Evolutionary conservation across 345 rosid genomes (phyloP), one percentile per base, ranked within the genome.

Genomic region (Bruguiera sexangula): DNA sequence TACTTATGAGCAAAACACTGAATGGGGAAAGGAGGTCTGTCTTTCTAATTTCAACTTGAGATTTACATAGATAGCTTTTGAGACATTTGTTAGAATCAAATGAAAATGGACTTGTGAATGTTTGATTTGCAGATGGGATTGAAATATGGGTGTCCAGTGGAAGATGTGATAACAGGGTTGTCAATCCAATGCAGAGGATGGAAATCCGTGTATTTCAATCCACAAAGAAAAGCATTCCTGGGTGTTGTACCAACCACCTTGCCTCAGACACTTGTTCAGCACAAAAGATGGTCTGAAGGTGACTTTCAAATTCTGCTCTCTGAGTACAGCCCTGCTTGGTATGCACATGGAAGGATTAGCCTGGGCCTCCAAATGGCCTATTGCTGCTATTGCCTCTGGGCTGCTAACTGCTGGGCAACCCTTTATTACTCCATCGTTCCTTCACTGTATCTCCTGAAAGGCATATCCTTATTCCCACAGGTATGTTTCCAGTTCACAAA

Each of bases 251-350:
- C 97, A 3, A 79, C 78, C 11, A 86, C 91, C 31, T 71, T 89
- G 69, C 75, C 75, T 61, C 88, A 93, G 80, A 69, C 76, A 10
- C 84, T 93, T 9, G 77, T 88, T 73, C 96, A 91, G 73, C 91
- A 86, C 36, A 83, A 83, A 80, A 82, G 98, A 77, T 93, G 97
- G 97, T 71, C 97, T 0, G 91, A 83, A 65, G 98, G 98, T 24
- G 79, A 88, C 48, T 69, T 93, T 56, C 92, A 89, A 78, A 81
- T 93, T 63, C 51, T 89, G 21, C 67, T 88, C 1, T 88, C 94
- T 1, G 81, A 76, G 60, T 85, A 75, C 78, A 77, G 91, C 74
- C 97, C 96, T 6, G 78, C 78, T 26, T 74, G 82, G 84, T 74
- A 79, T 48, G 97, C 83, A 9, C 63, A 46, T 69, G 85, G 89